Evolutionary conservation across 768 basidiomycete species (phyloP).

Genomic region (Dendrothele bispora): DNA sequence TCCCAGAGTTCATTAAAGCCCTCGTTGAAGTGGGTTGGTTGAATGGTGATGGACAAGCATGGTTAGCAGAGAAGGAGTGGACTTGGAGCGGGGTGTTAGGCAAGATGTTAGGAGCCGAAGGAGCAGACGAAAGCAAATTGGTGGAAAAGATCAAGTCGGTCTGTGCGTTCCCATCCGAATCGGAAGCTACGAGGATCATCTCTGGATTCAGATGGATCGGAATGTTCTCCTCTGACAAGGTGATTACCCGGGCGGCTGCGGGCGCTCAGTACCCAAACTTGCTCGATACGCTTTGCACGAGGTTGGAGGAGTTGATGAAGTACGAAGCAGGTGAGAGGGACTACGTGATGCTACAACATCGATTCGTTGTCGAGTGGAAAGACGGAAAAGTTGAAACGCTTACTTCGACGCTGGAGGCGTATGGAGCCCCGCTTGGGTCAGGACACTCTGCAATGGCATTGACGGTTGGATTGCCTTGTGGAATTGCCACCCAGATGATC

Average conservation of each 20-base stretch:
- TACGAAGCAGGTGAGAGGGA: slow-evolving; percentile 91
- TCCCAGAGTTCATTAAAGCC: slow-evolving; percentile 91
- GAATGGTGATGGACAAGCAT: slow-evolving; percentile 71
- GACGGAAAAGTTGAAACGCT: slow-evolving; percentile 79
- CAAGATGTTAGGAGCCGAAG: slow-evolving; percentile 67
- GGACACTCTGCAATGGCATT: slow-evolving; percentile 84
- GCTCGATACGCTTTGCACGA: slow-evolving; percentile 91
- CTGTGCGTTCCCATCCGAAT: slow-evolving; percentile 68
- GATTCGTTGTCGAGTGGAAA: slow-evolving; percentile 88
- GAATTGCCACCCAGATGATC: slow-evolving; percentile 89
- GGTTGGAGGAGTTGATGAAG: slow-evolving; percentile 88
- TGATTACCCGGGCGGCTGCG: slow-evolving; percentile 52
- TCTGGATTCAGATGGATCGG: slow-evolving; percentile 94
- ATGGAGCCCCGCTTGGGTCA: slow-evolving; percentile 69
- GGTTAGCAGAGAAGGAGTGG: slow-evolving; percentile 67
- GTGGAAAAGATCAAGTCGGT: slow-evolving; percentile 68
- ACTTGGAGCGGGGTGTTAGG: slow-evolving; percentile 86
- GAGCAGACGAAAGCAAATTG: slow-evolving; percentile 76
- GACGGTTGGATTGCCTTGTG: slow-evolving; percentile 91
- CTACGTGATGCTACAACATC: slow-evolving; percentile 97
- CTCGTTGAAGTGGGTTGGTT: slow-evolving; percentile 90
- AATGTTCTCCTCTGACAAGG: slow-evolving; percentile 73
- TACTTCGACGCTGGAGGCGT: slow-evolving; percentile 89
- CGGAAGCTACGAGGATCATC: slow-evolving; percentile 76
- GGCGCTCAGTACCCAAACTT: slow-evolving; percentile 47